A percentile compares a stretch with the other conserved stretches of the same genome.
These are phyloP conservation scores for Torulaspora pretoriensis DNA, from an alignment of 1,139 yeast species.

Conservation along the genomic window DNA sequence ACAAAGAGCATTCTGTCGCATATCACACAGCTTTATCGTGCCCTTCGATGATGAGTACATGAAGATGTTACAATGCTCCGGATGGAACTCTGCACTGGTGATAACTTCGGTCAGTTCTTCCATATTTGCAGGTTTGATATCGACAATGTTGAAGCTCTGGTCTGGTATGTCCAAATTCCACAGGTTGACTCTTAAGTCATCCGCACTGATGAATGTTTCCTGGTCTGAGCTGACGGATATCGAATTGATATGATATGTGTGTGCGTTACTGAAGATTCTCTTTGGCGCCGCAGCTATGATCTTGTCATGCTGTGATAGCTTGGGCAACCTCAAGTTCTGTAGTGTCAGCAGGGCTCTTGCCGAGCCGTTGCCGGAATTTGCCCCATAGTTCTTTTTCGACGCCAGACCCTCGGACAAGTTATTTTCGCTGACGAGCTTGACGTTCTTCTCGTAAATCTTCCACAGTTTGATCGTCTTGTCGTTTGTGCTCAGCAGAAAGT, in stretches of 20 bases:
- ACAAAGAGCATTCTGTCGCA: conserved; percentile 94
- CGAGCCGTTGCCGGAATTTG: conserved; percentile 21
- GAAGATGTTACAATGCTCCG: conserved; percentile 83
- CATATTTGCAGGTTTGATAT: conserved; percentile 97
- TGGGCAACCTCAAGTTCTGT: conserved; percentile 66
- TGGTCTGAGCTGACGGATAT: conserved; percentile 93
- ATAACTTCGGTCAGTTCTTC: conserved; percentile 98
- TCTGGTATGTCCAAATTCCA: conserved; percentile 96
- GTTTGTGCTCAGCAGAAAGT: conserved; percentile 84
- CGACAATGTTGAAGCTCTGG: conserved; percentile 94
- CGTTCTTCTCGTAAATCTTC: conserved; percentile 90
- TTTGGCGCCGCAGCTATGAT: conserved; percentile 95
- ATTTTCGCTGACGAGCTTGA: conserved; percentile 88
- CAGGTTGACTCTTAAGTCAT: conserved; percentile 89
- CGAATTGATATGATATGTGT: conserved; percentile 96
- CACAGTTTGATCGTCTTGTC: conserved; percentile 97
- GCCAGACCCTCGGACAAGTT: conserved; percentile 45
- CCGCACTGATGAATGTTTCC: conserved; percentile 90
- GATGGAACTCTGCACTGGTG: conserved; percentile 97
- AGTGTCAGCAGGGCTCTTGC: conserved; percentile 30
- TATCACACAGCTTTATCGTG: conserved; percentile 90
- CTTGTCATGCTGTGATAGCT: conserved; percentile 86
- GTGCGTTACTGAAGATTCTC: conserved; percentile 89
- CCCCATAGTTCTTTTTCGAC: conserved; percentile 12
- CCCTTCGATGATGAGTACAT: conserved; percentile 98